A percentile compares a stretch with the other conserved stretches of the same genome.
Evolutionary conservation across 2,329 filamentous ascomycete genomes (phyloP).

Genomic region (Aspergillus pseudotamarii): DNA sequence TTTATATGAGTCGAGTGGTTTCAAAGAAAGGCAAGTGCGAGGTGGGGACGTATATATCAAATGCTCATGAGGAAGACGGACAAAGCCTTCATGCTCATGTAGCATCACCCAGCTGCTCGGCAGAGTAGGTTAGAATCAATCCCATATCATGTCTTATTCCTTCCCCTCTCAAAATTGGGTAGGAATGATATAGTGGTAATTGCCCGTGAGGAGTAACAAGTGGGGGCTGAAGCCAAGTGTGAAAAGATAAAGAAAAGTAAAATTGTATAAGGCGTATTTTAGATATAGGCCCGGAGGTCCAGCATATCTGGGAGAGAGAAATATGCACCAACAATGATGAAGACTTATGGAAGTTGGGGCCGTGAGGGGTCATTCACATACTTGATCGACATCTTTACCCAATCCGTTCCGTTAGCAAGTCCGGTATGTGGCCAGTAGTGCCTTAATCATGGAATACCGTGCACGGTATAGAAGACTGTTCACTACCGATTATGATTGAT

Average conservation of each 20-base stretch:
- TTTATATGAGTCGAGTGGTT: slow-evolving; percentile 68
- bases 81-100: slow-evolving; percentile 70
- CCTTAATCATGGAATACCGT: background rate
- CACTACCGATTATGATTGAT: background rate
- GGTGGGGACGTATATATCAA: slow-evolving; percentile 79
- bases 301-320: background rate
- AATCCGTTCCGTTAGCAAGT: background rate
- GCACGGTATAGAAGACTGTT: background rate
- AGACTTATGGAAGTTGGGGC: background rate
- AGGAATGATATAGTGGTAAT: background rate
- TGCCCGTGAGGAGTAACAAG: background rate
- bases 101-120: slow-evolving; percentile 85
- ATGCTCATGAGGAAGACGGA: slow-evolving; percentile 81
- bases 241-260: background rate
- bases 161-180: background rate
- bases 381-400: slow-evolving; percentile 44
- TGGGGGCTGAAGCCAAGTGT: background rate
- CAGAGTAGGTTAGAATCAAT: background rate
- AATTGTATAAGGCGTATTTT: background rate
- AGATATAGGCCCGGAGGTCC: background rate
- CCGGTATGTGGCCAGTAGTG: background rate
- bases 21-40: slow-evolving; percentile 75
- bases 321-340: background rate
- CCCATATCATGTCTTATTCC: background rate
- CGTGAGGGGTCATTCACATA: slow-evolving; percentile 30